These are phyloP conservation scores for Backusella macrospora DNA, from an alignment of 192 early-diverging fungal species.

Conservation along the genomic window DNA sequence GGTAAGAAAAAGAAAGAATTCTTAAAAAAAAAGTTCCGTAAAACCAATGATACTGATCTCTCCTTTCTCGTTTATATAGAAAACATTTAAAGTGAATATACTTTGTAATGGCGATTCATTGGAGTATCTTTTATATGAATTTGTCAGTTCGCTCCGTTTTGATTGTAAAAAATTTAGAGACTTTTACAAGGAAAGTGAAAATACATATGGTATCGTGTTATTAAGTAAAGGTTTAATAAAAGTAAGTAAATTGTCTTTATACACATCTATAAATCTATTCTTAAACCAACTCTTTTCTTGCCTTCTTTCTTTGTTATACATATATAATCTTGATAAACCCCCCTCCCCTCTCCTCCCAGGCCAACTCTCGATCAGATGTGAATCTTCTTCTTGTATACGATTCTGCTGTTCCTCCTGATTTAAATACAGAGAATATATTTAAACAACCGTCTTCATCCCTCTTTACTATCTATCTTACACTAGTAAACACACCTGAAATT, in stretches of 20 bases:
- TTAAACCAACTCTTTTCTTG: not conserved
- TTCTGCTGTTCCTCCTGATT: not conserved
- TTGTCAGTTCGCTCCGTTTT: not conserved
- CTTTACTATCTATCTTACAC: not conserved
- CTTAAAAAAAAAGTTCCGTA: not conserved
- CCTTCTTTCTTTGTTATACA: too few species aligned
- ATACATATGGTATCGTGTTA: not conserved
- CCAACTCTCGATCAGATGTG: not conserved
- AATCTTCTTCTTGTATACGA: not conserved
- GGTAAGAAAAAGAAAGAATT: not conserved
- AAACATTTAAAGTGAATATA: not conserved
- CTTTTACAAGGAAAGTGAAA: not conserved
- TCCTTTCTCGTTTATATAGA: not conserved
- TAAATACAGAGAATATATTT: not conserved
- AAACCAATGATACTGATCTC: too few species aligned
- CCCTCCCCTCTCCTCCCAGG: too few species aligned
- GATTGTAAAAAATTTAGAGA: not conserved
- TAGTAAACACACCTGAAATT: not conserved
- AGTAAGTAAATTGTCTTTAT: not conserved
- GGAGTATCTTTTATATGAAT: not conserved
- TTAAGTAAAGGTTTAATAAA: not conserved
- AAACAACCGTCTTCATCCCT: not conserved
- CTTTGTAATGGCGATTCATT: not conserved
- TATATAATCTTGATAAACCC: too few species aligned
- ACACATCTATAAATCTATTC: not conserved